phyloP scores from a whole-genome alignment of 2,329 filamentous ascomycete genomes.

The Metarhizium album region DNA sequence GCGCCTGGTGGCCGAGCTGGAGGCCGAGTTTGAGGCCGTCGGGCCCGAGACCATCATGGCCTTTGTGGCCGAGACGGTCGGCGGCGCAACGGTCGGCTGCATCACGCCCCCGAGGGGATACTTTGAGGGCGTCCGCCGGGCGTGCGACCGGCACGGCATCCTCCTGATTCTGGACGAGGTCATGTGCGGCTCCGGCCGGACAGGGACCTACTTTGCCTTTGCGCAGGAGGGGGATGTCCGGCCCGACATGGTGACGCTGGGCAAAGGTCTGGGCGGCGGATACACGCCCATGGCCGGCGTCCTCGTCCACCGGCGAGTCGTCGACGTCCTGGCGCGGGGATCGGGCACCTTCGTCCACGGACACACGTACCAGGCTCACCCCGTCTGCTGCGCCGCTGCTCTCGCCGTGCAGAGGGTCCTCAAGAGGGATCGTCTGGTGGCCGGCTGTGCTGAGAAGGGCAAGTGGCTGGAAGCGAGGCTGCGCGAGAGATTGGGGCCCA shows the following conservation, averaged over 20 bases:
- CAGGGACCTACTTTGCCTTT: conserved; percentile 51
- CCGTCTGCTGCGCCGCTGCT: conserved; percentile 48
- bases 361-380: conserved; percentile 52
- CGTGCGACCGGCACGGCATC: conserved; percentile 62
- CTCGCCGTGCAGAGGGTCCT: conserved; percentile 53
- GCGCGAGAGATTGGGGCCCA: conserved; percentile 27
- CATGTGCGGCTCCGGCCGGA: conserved; percentile 57
- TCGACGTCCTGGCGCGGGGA: conserved; percentile 29
- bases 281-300: conserved; percentile 52
- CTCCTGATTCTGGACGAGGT: conserved; percentile 72
- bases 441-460: conserved; percentile 47
- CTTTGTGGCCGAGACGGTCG: conserved; percentile 64
- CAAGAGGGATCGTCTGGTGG: conserved; percentile 42
- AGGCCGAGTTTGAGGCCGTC: conserved; percentile 51
- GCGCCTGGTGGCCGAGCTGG: conserved; percentile 53
- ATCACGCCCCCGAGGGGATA: conserved; percentile 58
- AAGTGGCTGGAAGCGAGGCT: conserved; percentile 33
- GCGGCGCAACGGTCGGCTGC: conserved; percentile 57
- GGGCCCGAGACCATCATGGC: conserved; percentile 58
- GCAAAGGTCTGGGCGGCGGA: conserved; percentile 56
- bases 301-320: conserved; percentile 41
- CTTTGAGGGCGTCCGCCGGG: conserved; percentile 51
- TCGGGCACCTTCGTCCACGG: conserved; percentile 36
- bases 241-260: conserved; percentile 57
- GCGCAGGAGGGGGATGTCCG: conserved; percentile 40